Conservation (phyloP, 2,329 filamentous ascomycete species). For the Xylaria sp. region DNA sequence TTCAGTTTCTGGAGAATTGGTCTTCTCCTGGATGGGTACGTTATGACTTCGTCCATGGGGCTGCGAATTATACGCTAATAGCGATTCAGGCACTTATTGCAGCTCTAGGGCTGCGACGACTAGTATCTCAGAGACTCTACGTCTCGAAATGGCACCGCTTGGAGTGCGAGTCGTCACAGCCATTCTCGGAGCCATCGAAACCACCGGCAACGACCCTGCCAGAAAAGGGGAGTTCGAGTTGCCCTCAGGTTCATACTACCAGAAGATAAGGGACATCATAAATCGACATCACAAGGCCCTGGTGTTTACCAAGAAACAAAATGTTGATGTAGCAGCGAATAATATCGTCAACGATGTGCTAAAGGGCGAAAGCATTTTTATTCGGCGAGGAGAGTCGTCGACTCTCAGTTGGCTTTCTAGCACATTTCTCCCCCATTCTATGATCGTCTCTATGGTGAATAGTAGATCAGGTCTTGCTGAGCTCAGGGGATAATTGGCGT, state of each 20-base stretch:
- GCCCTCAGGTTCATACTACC: constrained; percentile 17
- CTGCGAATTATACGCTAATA: background rate
- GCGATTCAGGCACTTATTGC: constrained; percentile 11
- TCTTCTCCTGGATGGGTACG: constrained; percentile 13
- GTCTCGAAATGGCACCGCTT: constrained; percentile 17
- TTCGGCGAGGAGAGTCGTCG: constrained; percentile 23
- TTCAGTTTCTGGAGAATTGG: constrained; percentile 20
- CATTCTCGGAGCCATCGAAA: constrained; percentile 6
- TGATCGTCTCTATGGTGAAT: constrained; percentile 15
- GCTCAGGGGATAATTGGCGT: constrained; percentile 1
- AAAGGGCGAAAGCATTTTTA: constrained; percentile 9
- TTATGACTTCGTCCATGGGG: background rate
- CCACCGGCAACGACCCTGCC: background rate
- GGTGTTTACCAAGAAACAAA: constrained; percentile 9
- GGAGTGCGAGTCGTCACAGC: constrained; percentile 24
- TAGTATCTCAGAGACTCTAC: constrained; percentile 13
- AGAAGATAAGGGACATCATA: constrained; percentile 19
- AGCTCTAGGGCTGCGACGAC: constrained; percentile 15
- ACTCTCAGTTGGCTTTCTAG: constrained; percentile 16
- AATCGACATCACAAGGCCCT: constrained; percentile 5
- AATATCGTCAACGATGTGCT: constrained; percentile 21
- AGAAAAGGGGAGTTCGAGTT: constrained; percentile 11
- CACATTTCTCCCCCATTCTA: constrained; percentile 10
- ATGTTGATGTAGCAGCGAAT: constrained; percentile 14
- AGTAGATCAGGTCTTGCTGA: constrained; percentile 14